Evolutionary conservation across 148 eudicot species (phyloP), one percentile per base, ranked within the genome.

Genomic region (Diospyros kaki): DNA sequence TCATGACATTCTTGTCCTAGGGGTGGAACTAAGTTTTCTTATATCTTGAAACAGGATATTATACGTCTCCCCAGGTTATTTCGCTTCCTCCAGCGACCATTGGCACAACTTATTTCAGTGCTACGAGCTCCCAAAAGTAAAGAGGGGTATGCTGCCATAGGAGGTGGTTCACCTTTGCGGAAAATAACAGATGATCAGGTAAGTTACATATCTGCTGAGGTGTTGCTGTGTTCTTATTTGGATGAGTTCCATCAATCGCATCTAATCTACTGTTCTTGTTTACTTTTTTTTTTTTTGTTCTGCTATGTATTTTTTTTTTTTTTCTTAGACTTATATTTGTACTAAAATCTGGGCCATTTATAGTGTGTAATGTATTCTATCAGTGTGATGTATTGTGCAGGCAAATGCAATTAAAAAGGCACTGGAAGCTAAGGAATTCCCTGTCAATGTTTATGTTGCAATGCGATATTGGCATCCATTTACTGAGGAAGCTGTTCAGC

Each of bases 401-500:
- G 98, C 97, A 78, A 72, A 76, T 79, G 97, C 97, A 54, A 68
- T 95, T 17, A 88, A 86, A 78, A 71, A 72, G 76, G 91, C 94
- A 66, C 78, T 95, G 75, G 89, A 89, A 83, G 84, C 86, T 44
- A 92, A 90, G 83, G 77, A 86, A 9, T 85, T 84, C 67, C 73
- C 84, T 78, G 96, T 85, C 51, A 84, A 90, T 72, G 96, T 95
- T 43, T 95, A 95, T 80, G 94, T 95, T 65, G 98, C 93, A 78
- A 95, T 95, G 98, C 83, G 98, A 9, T 95, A 95, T 82, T 95
- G 98, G 98, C 88, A 85, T 68, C 98, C 98, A n/a, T 95, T 87
- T 75, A 95, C 98, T 44, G 97, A 95, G 80, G 98, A 95, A 79
- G 96, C 98, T 69, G 90, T 92, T 84, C 79, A 87, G 38, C 94